Evolutionary conservation across 352 stramenopile genomes (phyloP), one percentile per base, ranked within the genome.

Genomic region (Thraustochytrium sp.): DNA sequence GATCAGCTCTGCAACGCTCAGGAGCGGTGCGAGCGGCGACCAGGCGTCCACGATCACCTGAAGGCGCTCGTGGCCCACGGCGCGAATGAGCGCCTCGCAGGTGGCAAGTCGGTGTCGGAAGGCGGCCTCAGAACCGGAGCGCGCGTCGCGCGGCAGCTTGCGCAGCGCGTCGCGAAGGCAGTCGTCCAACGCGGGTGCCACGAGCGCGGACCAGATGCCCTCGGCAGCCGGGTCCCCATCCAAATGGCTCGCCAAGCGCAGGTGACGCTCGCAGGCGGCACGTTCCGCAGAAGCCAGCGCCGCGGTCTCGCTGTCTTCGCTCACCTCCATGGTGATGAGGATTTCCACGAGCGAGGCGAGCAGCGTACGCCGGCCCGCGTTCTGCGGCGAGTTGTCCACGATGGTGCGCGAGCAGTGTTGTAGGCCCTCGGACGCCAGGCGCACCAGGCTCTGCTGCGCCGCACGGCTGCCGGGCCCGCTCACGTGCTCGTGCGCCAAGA

Each of bases 301-400:
- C 16, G 23, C 5, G 5, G 62, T 75, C 2, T 53, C 62, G 23
- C 23, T 4, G n/a, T 54, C 62, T 26, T 75, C 62, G 62, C 38
- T 75, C 36, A 75, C 59, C 59, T 72, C 59, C 59, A 72, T 42
- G 40, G 59, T 72, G 13, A 72, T 46, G 40, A 72, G 59, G 40
- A 72, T 40, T 26, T 72, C 59, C 23, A 72, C 59, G 21, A 72
- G 59, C 16, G 59, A 44, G 9, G 59, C 42, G 1, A 72, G 40
- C 16, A 72, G 59, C 34, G 34, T 49, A 9, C 59, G 59, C 40
- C 11, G 8, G 21, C 26, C 26, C 16, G 26, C 59, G 26, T 13
- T n/a, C n/a, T n/a, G 11, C 16, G 59, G 59, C 36, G 59, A 72
- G 59, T 72, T 72, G 40, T 72, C 59, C 18, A 72, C 40, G 9